Evolutionary conservation across 2,329 filamentous ascomycete species (phyloP), one percentile per base, ranked within the genome.

Genomic region (Colletotrichum lupini): DNA sequence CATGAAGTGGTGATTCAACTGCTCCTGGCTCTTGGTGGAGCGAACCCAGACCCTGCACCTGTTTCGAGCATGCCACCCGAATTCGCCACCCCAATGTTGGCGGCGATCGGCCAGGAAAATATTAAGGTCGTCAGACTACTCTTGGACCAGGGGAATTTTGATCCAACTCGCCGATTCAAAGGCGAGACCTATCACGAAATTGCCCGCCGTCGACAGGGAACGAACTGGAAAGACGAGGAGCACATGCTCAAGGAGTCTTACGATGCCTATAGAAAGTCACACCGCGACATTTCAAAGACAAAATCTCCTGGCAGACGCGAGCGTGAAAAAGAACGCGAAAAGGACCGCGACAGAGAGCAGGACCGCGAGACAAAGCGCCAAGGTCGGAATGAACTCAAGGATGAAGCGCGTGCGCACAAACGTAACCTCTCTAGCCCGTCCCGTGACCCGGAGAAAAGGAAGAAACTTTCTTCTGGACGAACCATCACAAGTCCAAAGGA

Each of bases 211-310:
- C 91, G 95, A 53, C 92, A 92, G 76, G 96, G 97, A 0, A 94
- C 95, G 8, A 93, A 94, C 73, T 98, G 95, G 95, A 92, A 96
- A 80, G 92, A 96, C 74, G 97, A 99, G 81, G 92, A 93, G 75
- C 90, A 95, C 56, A 85, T 97, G 68, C 83, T 99, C 61, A 95
- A 95, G 80, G 88, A 92, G 52, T 90, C 93, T 4, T 95, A 92
- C 76, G 92, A 95, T 70, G 88, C 89, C 35, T 90, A 89, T 76
- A 89, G 87, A 75, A 89, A 88, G 67, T 81, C 81, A 2, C 85
- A 87, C 62, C 89, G 87, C 75, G 85, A 86, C 24, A 77, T 79
- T 14, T 76, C 81, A 22, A 91, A 88, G 76, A 82, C 81, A 4
- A 89, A 87, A 71, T 89, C 89, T 24, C 88, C 89, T 2, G 82